phyloP scores from a whole-genome alignment of 2,329 filamentous ascomycete species.

The Leptographium galeiforme region DNA sequence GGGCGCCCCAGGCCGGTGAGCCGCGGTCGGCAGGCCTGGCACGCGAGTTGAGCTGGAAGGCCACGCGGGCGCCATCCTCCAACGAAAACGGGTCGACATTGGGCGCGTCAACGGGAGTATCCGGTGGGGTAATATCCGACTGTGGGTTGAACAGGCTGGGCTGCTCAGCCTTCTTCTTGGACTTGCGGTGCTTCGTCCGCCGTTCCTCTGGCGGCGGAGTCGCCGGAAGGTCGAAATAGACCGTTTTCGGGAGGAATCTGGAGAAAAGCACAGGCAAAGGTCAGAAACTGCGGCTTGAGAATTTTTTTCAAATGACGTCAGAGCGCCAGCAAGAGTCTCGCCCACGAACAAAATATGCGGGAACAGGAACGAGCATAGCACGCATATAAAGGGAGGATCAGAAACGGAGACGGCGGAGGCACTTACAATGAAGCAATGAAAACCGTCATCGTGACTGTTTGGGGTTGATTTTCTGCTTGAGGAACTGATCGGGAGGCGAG shows the following conservation, averaged over 20 bases:
- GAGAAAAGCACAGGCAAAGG: constrained; percentile 15
- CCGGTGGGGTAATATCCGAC: constrained; percentile 38
- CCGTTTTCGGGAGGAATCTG: constrained; percentile 84
- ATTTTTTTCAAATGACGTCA: constrained; percentile 8
- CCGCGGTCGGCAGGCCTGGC: constrained; percentile 62
- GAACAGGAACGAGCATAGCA: neutral
- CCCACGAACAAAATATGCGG: neutral
- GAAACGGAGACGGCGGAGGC: neutral
- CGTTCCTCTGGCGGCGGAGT: constrained; percentile 25
- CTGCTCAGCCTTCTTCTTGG: constrained; percentile 19
- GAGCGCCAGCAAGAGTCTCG: neutral
- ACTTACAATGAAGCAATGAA: constrained; percentile 33
- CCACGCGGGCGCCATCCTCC: constrained; percentile 43
- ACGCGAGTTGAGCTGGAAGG: constrained; percentile 36
- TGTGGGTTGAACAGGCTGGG: constrained; percentile 40
- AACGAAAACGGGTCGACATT: constrained; percentile 39
- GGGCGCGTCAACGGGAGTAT: constrained; percentile 38
- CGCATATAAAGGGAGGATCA: neutral
- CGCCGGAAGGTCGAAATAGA: constrained; percentile 65
- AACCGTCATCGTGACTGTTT: constrained; percentile 14
- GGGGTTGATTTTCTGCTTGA: neutral
- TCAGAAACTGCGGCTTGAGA: neutral
- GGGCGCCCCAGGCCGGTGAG: constrained; percentile 63
- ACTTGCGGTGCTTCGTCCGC: constrained; percentile 13
- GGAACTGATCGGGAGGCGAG: neutral